phyloP scores from a whole-genome alignment of 306 rosid genomes.

The Prunus fruticosa region DNA sequence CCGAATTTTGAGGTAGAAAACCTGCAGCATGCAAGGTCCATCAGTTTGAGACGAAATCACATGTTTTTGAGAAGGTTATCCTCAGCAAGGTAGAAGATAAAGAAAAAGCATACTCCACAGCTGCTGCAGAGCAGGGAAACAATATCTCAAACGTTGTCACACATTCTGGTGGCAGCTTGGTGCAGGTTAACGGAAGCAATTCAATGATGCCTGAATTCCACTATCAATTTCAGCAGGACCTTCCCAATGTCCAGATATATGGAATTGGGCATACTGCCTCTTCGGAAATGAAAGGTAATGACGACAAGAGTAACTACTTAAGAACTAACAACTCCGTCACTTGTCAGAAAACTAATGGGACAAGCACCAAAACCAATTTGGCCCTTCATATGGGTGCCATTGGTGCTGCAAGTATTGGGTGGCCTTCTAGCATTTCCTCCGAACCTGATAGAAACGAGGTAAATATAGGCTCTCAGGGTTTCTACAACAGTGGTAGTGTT shows the following conservation, averaged over 20 bases:
- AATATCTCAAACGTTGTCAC: constrained; percentile 11
- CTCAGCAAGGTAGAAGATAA: constrained; percentile 28
- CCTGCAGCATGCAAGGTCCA: constrained; percentile 15
- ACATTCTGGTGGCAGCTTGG: constrained; percentile 7
- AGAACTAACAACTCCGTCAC: not conserved
- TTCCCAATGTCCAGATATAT: constrained; percentile 23
- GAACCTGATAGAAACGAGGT: constrained; percentile 19
- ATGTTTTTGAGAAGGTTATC: constrained; percentile 39
- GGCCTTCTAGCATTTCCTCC: constrained; percentile 20
- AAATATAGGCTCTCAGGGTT: constrained; percentile 7
- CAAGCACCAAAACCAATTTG: constrained; percentile 14
- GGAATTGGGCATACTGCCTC: not conserved
- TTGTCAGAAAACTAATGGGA: constrained; percentile 19
- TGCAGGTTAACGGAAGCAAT: constrained; percentile 19
- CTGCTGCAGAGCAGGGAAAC: constrained; percentile 19
- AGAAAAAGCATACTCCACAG: constrained; percentile 2
- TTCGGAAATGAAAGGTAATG: too few relatives aligned
- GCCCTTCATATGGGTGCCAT: not conserved
- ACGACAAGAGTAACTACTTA: constrained; percentile 9
- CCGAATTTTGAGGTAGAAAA: constrained; percentile 22
- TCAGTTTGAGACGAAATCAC: constrained; percentile 23
- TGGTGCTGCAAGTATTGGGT: constrained; percentile 13
- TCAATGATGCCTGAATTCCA: constrained; percentile 18
- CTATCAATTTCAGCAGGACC: constrained; percentile 26
- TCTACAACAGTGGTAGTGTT: constrained; percentile 19